A percentile compares a stretch with the other conserved stretches of the same genome.
Evolutionary conservation across 495 filamentous ascomycete species (phyloP).

Genomic region (Baudoinia panamericana): DNA sequence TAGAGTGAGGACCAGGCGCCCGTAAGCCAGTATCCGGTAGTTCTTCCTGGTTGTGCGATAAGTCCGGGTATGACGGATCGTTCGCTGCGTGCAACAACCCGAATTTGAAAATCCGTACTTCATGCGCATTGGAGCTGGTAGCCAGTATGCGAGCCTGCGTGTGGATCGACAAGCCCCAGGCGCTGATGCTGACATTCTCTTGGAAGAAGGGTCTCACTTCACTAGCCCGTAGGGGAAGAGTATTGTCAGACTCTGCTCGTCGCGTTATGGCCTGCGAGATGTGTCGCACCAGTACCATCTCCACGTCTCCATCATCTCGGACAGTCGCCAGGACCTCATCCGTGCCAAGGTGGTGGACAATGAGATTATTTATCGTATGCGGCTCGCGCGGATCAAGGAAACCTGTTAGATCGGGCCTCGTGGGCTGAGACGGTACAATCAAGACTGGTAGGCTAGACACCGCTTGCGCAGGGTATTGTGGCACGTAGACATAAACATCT

Average conservation of each 20-base stretch:
- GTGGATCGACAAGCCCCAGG: slow-evolving; percentile 86
- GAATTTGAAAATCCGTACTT: slow-evolving; percentile 62
- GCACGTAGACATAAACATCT: slow-evolving; percentile 62
- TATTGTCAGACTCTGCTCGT: slow-evolving; percentile 18
- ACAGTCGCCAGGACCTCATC: slow-evolving; percentile 65
- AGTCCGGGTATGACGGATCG: too few species aligned
- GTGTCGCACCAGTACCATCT: slow-evolving; percentile 58
- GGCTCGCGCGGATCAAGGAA: slow-evolving; percentile 43
- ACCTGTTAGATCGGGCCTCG: slow-evolving; percentile 35
- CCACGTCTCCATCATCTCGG: slow-evolving; percentile 82
- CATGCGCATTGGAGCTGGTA: slow-evolving; percentile 56
- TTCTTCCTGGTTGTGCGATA: too few species aligned
- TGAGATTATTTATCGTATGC: slow-evolving; percentile 67
- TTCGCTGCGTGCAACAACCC: slow-evolving; percentile 38
- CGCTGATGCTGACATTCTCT: slow-evolving; percentile 60
- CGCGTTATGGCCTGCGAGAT: slow-evolving; percentile 37
- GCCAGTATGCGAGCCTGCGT: slow-evolving; percentile 65
- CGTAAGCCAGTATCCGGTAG: neutral
- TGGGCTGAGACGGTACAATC: slow-evolving; percentile 50
- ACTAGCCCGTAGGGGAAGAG: neutral
- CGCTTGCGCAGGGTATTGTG: slow-evolving; percentile 49
- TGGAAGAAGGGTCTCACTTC: slow-evolving; percentile 49
- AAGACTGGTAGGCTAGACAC: slow-evolving; percentile 49
- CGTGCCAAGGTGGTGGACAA: slow-evolving; percentile 64
- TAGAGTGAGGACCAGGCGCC: slow-evolving; percentile 22